These are phyloP conservation scores for Microdochium bolleyi DNA, from an alignment of 2,329 filamentous ascomycete genomes.

Conservation along the genomic window DNA sequence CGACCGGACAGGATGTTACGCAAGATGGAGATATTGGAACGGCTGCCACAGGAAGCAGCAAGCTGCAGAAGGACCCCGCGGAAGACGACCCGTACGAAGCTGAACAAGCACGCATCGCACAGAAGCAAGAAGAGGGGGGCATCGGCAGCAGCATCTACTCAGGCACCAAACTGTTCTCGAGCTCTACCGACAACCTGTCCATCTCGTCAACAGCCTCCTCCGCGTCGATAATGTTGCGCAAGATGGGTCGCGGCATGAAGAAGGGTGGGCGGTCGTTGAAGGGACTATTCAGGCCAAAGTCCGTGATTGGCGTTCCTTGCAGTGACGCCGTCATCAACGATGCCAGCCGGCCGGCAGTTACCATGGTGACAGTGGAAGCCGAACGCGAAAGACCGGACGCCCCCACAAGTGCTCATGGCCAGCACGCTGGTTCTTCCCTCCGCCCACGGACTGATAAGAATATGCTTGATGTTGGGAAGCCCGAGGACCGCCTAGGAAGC, in stretches of 20 bases:
- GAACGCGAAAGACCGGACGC: constrained; percentile 80
- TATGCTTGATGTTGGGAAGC: constrained; percentile 60
- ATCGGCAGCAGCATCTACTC: constrained; percentile 92
- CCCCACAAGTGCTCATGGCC: constrained; percentile 59
- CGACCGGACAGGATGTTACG: constrained; percentile 51
- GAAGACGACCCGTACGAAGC: constrained; percentile 64
- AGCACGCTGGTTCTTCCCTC: constrained; percentile 64
- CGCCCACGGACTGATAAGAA: constrained; percentile 82
- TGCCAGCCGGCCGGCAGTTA: constrained; percentile 74
- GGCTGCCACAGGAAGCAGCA: constrained; percentile 35
- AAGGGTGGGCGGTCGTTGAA: constrained; percentile 85
- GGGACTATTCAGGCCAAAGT: constrained; percentile 91
- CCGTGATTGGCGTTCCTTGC: constrained; percentile 68
- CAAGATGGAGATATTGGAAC: constrained; percentile 16
- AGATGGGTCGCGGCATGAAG: constrained; percentile 99
- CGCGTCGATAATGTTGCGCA: constrained; percentile 88
- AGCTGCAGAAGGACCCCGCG: constrained; percentile 58
- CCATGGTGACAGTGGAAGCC: constrained; percentile 92
- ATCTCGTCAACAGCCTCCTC: constrained; percentile 87
- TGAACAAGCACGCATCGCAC: constrained; percentile 85
- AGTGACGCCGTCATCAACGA: constrained; percentile 60
- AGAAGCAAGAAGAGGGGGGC: constrained; percentile 85
- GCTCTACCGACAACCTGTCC: constrained; percentile 90
- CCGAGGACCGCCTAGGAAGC: constrained; percentile 45
- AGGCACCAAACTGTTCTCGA: constrained; percentile 74